Base-by-base conservation (phyloP, 495 filamentous ascomycete genomes). In the Lasiosphaeria ovina region DNA sequence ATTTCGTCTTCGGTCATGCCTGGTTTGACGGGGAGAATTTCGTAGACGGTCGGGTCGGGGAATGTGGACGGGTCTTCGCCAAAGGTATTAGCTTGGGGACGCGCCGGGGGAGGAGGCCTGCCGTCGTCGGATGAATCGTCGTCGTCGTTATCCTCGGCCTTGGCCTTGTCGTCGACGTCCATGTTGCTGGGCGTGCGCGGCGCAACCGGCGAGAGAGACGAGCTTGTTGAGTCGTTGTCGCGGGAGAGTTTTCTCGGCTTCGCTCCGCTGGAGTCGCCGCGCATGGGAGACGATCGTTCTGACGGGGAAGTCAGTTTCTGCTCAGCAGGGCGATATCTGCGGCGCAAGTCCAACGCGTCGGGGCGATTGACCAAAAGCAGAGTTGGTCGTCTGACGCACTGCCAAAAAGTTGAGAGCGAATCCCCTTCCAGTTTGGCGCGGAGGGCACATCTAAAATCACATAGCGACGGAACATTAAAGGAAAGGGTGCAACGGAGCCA, bases 31-130 rank as follows among this genome's bases (percentile, higher is more conserved):
- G 88, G 81, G 12, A 88, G 87, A 59, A 99, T 97, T 58, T 98
- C 88, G 74, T 99, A 99, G 52, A 97, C 81, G 42, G 93, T 97
- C 0, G 93, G 91, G 68, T 99, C 94, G 64, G 91, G 88, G 64
- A 92, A 97, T 17, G 85, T 89, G n/a, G 90, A 86, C 0, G 93
- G 93, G 68, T 97, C 91, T 10, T 94, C 87, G 44, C 93, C 93
- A 66, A 99, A 96, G 2, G 90, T 88, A 66, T 95, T 77, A 59
- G 73, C 86, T 58, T 92, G 86, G 34, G 90, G 84, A 32, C 90
- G 78, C 34, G 89, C 82, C 24, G 89, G 86, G 11, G 87, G 86
- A 1, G 92, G 89, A n/a, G 87, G 83, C 5, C 88, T 89, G 71
- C 92, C 93, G 67, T 90, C 87, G 74, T 79, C 81, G 83, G 85